Percentiles rank a stretch among this genome's conserved stretches.
These are phyloP conservation scores for Penicillium decumbens DNA, from an alignment of 2,329 filamentous ascomycete genomes.

Conservation along the genomic window DNA sequence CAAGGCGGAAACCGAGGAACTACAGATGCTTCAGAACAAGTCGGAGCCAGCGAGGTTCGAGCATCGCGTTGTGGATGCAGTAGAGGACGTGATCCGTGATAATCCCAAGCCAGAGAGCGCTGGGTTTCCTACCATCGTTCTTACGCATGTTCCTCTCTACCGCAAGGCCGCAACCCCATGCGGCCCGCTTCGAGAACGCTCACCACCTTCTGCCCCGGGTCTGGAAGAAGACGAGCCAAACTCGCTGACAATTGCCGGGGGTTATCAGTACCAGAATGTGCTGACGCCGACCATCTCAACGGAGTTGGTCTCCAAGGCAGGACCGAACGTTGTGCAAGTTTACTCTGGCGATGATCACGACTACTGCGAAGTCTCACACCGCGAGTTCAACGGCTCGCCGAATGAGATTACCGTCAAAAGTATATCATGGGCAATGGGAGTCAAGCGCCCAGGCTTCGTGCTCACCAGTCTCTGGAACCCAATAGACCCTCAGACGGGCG, in stretches of 20 bases:
- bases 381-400: constrained; percentile 57
- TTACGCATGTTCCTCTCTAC: constrained; percentile 88
- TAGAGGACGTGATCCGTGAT: constrained; percentile 37
- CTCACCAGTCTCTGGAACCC: constrained; percentile 92
- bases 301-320: constrained; percentile 69
- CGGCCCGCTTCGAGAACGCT: constrained; percentile 78
- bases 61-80: constrained; percentile 57
- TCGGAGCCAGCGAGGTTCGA: constrained; percentile 52
- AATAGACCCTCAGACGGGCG: constrained; percentile 54
- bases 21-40: constrained; percentile 62
- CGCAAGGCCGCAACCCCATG: constrained; percentile 78
- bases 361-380: constrained; percentile 86
- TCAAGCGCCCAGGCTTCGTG: constrained; percentile 78
- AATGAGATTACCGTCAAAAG: constrained; percentile 93
- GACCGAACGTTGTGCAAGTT: constrained; percentile 69
- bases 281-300: constrained; percentile 71
- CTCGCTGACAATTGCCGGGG: constrained; percentile 68
- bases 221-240: constrained; percentile 63
- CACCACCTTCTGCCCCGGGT: constrained; percentile 62
- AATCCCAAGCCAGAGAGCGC: constrained; percentile 22
- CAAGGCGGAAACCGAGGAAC: constrained; percentile 63
- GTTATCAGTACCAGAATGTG: constrained; percentile 97
- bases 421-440: constrained; percentile 93
- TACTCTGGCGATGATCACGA: constrained; percentile 98
- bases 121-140: constrained; percentile 79